Evolutionary conservation across 306 rosid species (phyloP).

Genomic region (Prosopis cineraria): DNA sequence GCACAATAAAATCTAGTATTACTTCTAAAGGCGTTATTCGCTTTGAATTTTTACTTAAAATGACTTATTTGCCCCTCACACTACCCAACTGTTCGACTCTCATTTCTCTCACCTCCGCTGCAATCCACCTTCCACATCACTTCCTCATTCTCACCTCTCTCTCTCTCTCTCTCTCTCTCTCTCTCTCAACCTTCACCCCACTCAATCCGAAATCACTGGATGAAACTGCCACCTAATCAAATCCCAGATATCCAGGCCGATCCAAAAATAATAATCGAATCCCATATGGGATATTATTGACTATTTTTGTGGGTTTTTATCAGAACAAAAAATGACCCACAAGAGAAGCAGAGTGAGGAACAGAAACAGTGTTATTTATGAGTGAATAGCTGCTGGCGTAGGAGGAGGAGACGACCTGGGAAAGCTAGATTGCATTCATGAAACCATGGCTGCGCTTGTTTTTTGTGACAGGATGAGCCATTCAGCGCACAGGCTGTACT

Average conservation of each 20-base stretch:
- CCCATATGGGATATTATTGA: not conserved
- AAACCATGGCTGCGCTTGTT: conserved; percentile 71
- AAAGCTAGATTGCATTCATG: conserved; percentile 95
- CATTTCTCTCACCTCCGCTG: too few relatives aligned
- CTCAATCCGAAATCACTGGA: conserved; percentile 29
- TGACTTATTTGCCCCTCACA: too few relatives aligned
- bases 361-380: conserved; percentile 41
- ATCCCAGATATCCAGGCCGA: not conserved
- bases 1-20: too few relatives aligned
- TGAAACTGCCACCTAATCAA: not conserved
- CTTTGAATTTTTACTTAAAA: too few relatives aligned
- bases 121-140: not conserved
- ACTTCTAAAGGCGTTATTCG: too few relatives aligned
- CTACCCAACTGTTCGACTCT: too few relatives aligned
- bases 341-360: conserved; percentile 1
- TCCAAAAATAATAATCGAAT: not conserved
- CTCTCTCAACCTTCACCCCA: not conserved
- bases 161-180: too few relatives aligned
- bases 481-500: conserved; percentile 72
- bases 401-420: conserved; percentile 68
- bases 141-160: not conserved
- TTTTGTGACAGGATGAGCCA: conserved; percentile 84
- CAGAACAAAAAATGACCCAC: not conserved
- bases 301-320: not conserved
- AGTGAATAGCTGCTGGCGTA: conserved; percentile 37